Base-by-base conservation (phyloP, 2,329 filamentous ascomycete species). In the Ilyonectria robusta region DNA sequence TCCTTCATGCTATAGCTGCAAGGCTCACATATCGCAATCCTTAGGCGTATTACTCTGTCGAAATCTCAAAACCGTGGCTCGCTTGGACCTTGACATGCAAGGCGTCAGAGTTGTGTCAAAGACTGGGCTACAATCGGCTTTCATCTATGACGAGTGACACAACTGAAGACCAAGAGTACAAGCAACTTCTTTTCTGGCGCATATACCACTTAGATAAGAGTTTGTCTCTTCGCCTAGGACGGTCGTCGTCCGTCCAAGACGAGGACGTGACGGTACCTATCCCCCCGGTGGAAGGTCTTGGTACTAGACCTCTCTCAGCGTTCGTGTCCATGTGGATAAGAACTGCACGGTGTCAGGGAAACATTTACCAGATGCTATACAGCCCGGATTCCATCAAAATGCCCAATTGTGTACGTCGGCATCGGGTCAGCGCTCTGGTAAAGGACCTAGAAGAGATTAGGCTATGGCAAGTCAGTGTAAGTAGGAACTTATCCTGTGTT, bases 171-270 rank as follows among this genome's bases (percentile, higher is more conserved):
- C 56, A 60, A 23, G 50, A 60, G 55, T 6, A 68, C 75, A 1
- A 77, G 33, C 66, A 70, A 15, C 72, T 82, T 2, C 72, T 90
- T 7, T 91, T 91, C 72, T 91, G 88, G 89, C 82, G 80, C 40
- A 78, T 86, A 0, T 91, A 90, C 69, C 83, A 85, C 51, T 78
- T 89, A 15, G 85, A 90, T 67, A 89, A 87, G 65, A 83, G 83
- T 21, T 78, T 90, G 19, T 86, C 87, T 0, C 81, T 91, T 3
- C 83, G 87, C 3, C 78, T 90, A 4, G 88, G 88, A 0, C 83
- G 82, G 17, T 79, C 86, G 0, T 85, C 87, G 0, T 82, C 83
- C 5, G 83, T 90, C 2, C 87, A 86, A 48, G 86, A 89, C 70
- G 89, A 85, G 76, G 88, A 90, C 66, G 86, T 90, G 62, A 86